Evolutionary conservation across 164 flowering plant species (phyloP).

Genomic region (Chimonanthus praecox): DNA sequence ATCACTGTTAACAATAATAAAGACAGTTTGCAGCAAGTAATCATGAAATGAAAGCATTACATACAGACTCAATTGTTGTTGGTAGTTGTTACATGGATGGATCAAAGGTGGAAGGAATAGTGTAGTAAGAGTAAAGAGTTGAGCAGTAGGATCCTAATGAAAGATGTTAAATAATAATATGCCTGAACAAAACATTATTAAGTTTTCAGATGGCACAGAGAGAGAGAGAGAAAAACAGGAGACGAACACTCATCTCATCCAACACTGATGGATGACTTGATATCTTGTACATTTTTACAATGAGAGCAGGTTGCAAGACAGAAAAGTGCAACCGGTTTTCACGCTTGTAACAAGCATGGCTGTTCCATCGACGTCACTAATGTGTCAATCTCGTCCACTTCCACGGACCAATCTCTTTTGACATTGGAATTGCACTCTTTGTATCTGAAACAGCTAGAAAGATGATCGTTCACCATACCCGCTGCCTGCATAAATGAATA

Average conservation of each 20-base stretch:
- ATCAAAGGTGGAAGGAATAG: too few relatives aligned
- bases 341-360: slow-evolving; percentile 15
- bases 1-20: too few relatives aligned
- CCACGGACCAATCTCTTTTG: slow-evolving; percentile 15
- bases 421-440: slow-evolving; percentile 33
- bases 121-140: neutral
- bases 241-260: neutral
- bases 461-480: slow-evolving; percentile 81
- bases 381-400: slow-evolving; percentile 18
- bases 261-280: too few relatives aligned
- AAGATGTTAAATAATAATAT: neutral
- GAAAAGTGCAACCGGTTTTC: slow-evolving; percentile 6
- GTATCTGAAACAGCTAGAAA: slow-evolving; percentile 68
- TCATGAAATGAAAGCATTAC: neutral
- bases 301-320: neutral
- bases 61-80: neutral
- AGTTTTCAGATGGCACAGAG: neutral
- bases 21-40: too few relatives aligned
- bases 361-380: slow-evolving; percentile 21
- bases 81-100: neutral
- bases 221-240: neutral
- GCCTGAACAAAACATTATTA: neutral
- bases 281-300: neutral
- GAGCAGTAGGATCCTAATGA: neutral
- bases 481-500: slow-evolving; percentile 90